A percentile compares a stretch with the other conserved stretches of the same genome.
Conservation (phyloP, 2,329 filamentous ascomycete genomes). For the Phoma sp. region DNA sequence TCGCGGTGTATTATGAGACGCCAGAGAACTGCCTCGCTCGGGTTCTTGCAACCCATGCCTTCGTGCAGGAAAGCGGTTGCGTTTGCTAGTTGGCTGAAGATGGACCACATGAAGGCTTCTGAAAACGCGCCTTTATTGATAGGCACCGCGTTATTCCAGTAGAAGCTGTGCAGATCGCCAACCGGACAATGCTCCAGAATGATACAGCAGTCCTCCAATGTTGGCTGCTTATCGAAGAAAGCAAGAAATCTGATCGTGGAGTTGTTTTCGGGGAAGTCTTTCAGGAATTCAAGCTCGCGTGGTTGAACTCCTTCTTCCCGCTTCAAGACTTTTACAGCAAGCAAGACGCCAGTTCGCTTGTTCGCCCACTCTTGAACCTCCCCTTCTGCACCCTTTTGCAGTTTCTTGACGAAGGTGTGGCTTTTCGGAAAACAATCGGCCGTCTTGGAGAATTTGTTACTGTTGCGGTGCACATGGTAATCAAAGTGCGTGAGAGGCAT, state of each 20-base stretch:
- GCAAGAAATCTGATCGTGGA: slow-evolving; percentile 19
- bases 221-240: slow-evolving; percentile 6
- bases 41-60: slow-evolving; percentile 50
- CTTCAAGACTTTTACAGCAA: slow-evolving; percentile 25
- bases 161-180: background rate
- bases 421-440: background rate
- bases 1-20: background rate
- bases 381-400: slow-evolving; percentile 19
- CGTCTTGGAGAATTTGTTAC: background rate
- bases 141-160: background rate
- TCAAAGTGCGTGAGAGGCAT: background rate
- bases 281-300: slow-evolving; percentile 22
- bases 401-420: background rate
- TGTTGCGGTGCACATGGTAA: background rate
- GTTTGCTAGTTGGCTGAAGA: slow-evolving; percentile 20
- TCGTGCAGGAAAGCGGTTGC: slow-evolving; percentile 32
- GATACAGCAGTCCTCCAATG: slow-evolving; percentile 3
- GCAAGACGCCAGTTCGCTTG: background rate
- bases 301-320: background rate
- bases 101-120: slow-evolving; percentile 24
- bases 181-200: background rate
- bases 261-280: slow-evolving; percentile 14
- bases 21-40: background rate
- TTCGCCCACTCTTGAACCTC: slow-evolving; percentile 20
- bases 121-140: slow-evolving; percentile 5